phyloP scores from a whole-genome alignment of 805 yeast genomes.

The Cyberlindnera amylophila region DNA sequence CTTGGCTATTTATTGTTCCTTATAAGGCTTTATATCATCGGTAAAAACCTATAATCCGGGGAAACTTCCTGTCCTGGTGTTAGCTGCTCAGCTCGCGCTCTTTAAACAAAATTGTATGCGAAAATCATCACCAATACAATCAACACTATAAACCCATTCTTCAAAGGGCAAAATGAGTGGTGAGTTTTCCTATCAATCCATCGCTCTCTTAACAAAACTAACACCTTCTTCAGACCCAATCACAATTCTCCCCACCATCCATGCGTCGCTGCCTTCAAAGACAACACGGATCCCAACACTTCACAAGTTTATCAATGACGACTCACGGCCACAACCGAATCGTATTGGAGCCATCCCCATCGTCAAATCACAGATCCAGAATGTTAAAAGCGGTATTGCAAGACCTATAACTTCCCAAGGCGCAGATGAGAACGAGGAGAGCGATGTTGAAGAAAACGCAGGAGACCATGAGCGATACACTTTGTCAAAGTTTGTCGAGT shows the following conservation, averaged over 20 bases:
- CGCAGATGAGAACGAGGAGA: slow-evolving; percentile 4
- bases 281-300: slow-evolving; percentile 4
- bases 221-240: not conserved
- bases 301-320: slow-evolving; percentile 1
- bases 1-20: too few relatives aligned
- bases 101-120: too few relatives aligned
- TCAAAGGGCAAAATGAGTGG: too few relatives aligned
- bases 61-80: too few relatives aligned
- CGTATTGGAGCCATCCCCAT: slow-evolving; percentile 22
- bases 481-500: slow-evolving; percentile 18
- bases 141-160: too few relatives aligned
- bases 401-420: not conserved
- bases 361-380: slow-evolving; percentile 7
- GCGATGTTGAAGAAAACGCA: too few relatives aligned
- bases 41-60: too few relatives aligned
- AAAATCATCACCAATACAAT: too few relatives aligned
- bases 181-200: not conserved
- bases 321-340: slow-evolving; percentile 13
- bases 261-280: not conserved
- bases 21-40: too few relatives aligned
- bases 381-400: not conserved
- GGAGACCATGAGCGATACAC: slow-evolving; percentile 7
- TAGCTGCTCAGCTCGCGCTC: too few relatives aligned
- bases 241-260: slow-evolving; percentile 6
- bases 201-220: too few relatives aligned